These are phyloP conservation scores for California macrophylla DNA, from an alignment of 441 rosid genomes.

Conservation along the genomic window DNA sequence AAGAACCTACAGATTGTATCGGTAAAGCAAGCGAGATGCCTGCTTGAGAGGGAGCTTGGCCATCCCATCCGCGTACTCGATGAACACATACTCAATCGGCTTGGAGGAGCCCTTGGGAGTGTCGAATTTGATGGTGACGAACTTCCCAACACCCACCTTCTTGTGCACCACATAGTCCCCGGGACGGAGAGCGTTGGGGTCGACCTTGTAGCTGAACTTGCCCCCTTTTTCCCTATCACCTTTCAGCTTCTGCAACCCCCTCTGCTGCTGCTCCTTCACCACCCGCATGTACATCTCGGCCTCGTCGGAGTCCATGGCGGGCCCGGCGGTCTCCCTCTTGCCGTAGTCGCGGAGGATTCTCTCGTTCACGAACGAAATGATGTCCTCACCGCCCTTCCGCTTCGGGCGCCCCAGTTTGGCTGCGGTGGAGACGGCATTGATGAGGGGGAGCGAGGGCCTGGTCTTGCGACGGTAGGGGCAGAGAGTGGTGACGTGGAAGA, in stretches of 20 bases:
- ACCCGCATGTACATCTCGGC: constrained; percentile 68
- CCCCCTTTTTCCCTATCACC: constrained; percentile 39
- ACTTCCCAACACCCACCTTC: constrained; percentile 87
- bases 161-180: constrained; percentile 95
- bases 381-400: constrained; percentile 39
- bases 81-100: constrained; percentile 70
- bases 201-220: constrained; percentile 65
- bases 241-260: constrained; percentile 80
- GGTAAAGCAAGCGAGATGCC: constrained; percentile 84
- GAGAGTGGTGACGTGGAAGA: constrained; percentile 23
- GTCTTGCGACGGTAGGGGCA: constrained; percentile 17
- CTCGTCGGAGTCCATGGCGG: constrained; percentile 67
- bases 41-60: constrained; percentile 95
- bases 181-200: constrained; percentile 56
- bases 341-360: constrained; percentile 61
- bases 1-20: constrained; percentile 68
- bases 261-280: constrained; percentile 84
- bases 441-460: constrained; percentile 21
- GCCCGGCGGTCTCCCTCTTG: constrained; percentile 45
- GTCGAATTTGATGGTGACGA: constrained; percentile 75
- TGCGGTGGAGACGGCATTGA: constrained; percentile 19
- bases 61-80: constrained; percentile 93
- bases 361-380: constrained; percentile 66
- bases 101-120: constrained; percentile 47
- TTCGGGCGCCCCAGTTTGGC: constrained; percentile 23